phyloP scores from a whole-genome alignment of 208 protist genomes.

The Angomonas ambiguus region DNA sequence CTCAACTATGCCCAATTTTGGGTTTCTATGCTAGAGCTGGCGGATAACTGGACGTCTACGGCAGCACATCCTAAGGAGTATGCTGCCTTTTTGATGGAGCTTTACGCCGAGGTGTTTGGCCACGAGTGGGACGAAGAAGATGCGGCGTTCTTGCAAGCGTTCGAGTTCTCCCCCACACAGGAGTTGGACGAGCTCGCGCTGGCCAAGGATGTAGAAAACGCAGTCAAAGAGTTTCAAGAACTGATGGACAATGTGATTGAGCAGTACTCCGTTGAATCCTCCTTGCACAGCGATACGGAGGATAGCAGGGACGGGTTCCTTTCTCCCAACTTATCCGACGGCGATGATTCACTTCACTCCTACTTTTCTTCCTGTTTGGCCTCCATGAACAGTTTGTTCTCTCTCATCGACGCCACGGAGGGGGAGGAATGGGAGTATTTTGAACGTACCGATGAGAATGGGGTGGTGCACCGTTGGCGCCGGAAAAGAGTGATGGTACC shows the following conservation, averaged over 20 bases:
- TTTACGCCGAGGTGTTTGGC: conserved; percentile 81
- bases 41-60: conserved; percentile 84
- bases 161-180: conserved; percentile 22
- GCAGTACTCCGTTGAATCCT: not conserved
- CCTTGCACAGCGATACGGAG: not conserved
- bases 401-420: not conserved
- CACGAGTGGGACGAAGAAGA: conserved; percentile 78
- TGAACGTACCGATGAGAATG: conserved; percentile 29
- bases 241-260: conserved; percentile 35
- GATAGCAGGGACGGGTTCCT: not conserved
- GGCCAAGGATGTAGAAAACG: conserved; percentile 22
- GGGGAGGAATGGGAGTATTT: conserved; percentile 30
- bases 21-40: conserved; percentile 79
- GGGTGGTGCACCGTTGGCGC: conserved; percentile 9
- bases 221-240: conserved; percentile 38
- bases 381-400: conserved; percentile 16
- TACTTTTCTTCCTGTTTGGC: not conserved
- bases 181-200: conserved; percentile 11
- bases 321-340: not conserved
- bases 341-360: not conserved
- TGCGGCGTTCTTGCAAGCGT: conserved; percentile 23
- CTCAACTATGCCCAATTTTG: conserved; percentile 81
- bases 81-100: conserved; percentile 68
- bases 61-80: conserved; percentile 61
- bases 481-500: not conserved